Evolutionary conservation across 805 yeast species (phyloP), one percentile per base, ranked within the genome.

Genomic region (Candida qinlingensis): DNA sequence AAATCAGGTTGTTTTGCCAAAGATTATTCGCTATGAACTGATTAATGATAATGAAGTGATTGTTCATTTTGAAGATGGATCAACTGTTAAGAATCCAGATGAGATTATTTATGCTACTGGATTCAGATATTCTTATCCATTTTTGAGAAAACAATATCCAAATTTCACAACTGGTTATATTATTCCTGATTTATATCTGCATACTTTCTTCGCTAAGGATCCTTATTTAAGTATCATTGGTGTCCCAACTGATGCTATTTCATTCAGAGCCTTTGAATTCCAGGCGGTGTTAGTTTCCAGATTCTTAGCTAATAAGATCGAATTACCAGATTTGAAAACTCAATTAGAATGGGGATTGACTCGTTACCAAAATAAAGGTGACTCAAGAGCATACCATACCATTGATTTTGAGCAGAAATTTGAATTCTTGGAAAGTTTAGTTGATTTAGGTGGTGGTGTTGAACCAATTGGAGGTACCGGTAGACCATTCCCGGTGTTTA

Each of bases 41-140:
- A 56, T 61, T 1, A 58, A 63, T 37, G 53, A 63, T 1, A 72
- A 19, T 6, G 51, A 51, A 10, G 34, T 56, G 10, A 35, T 48
- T 10, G 66, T 78, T 5, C 56, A 62, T 6, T 75, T 80, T 41
- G 66, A 45, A 2, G 78, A 76, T 49, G 86, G 81, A 6, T 52
- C 65, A 2, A 60, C 52, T 7, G 51, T 79, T 1, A 49, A 50
- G 1, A 68, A 66, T 30, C 71, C 83, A 37, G 87, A 83, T 54
- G 56, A 58, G 34, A 67, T 85, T 12, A 64, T 85, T 6, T 82
- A 79, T 59, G 83, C 85, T 39, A 85, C 92, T 0, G 92, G 92
- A 1, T 85, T 81, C 61, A 68, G 75, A 36, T 79, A 77, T 56
- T 72, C 75, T 41, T 69, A 74, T 50, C 89, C 91, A 12, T 82